Evolutionary conservation across 176 grass and related monocot species (phyloP), one percentile per base, ranked within the genome.

Genomic region (Lolium rigidum): DNA sequence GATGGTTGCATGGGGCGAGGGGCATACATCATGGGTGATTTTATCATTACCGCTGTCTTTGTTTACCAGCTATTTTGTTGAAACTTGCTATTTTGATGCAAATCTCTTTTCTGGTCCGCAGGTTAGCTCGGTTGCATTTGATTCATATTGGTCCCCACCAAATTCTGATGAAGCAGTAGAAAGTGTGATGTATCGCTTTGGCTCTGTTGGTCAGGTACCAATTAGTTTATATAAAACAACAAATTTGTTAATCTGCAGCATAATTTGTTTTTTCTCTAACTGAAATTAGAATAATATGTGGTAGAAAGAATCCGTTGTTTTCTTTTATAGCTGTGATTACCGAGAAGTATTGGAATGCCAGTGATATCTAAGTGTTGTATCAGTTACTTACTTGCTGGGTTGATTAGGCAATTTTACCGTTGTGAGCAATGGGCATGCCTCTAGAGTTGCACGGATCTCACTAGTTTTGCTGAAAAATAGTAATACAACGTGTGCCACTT

Each of bases 21-120:
- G 93, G 21, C 96, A 98, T 92, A 98, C 90, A 84, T 98, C 96
- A 81, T 98, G 97, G 97, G 97, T 96, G 89, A 90, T 75, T 22
- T n/a, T 80, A 84, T 84, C 20, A 18, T 84, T 62, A 58, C 48
- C 78, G 3, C 76, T 87, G 39, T 76, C 50, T 51, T 87, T 74
- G 10, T 35, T 73, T 60, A 80, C 18, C 9, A 76, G n/a, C 49
- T 56, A 49, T 87, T 79, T 22, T 21, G 24, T 76, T 28, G 5
- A 69, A 81, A 82, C 52, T 20, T 61, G 15, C 24, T 54, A 79
- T 84, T 71, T 76, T 77, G 44, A 87, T 48, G 37, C 61, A 87
- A 73, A 47, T 80, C 15, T 57, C 28, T 71, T 70, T 90, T 54
- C 21, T 88, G 80, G 62, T 94, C 47, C 6, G 41, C 86, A 99